Base-by-base conservation (phyloP, 495 filamentous ascomycete genomes). In the Penicillium lagena region DNA sequence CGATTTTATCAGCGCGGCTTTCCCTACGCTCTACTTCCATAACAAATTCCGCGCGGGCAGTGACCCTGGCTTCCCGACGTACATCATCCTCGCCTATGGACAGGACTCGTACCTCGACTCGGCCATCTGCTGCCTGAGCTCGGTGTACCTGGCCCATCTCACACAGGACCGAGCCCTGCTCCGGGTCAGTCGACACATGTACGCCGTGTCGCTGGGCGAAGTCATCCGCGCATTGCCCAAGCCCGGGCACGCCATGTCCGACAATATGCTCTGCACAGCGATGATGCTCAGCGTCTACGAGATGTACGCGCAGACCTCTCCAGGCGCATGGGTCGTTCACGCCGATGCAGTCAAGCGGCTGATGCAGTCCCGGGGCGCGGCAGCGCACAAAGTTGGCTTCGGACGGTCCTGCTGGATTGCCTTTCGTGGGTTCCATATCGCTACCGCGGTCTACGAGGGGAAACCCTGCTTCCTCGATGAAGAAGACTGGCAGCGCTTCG, bases 231-330 rank as follows among this genome's bases (percentile, higher is more conserved):
- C 59, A 4, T 37, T 67, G 1, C 38, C 52, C 1, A 57, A 51
- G 6, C 42, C 52, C 11, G 44, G 58, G 1, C 49, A 50, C 7
- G 59, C 57, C 2, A 50, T 51, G 35, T 63, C 59, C 0, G 59
- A 60, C 37, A 60, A 55, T 12, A 66, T 66, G 58, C 40, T 68
- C 1, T 58, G 60, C 37, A 54, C 62, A 2, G 43, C 52, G 8
- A 64, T 68, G 50, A 56, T 66, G 50, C 55, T 68, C n/a, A 60
- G 60, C 12, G 51, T 66, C 6, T 68, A 56, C 42, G 64, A 68
- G 36, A 68, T 66, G 62, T 62, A 60, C 33, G 60, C 60, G 14
- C 60, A 56, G 32, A 62, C 64, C 10, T 55, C 45, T 8, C 48
- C 47, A 10, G 52, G 56, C 22, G 58, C 58, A 6, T 68, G 62